phyloP scores from a whole-genome alignment of 2,329 filamentous ascomycete genomes.

The Aspergillus piperis region DNA sequence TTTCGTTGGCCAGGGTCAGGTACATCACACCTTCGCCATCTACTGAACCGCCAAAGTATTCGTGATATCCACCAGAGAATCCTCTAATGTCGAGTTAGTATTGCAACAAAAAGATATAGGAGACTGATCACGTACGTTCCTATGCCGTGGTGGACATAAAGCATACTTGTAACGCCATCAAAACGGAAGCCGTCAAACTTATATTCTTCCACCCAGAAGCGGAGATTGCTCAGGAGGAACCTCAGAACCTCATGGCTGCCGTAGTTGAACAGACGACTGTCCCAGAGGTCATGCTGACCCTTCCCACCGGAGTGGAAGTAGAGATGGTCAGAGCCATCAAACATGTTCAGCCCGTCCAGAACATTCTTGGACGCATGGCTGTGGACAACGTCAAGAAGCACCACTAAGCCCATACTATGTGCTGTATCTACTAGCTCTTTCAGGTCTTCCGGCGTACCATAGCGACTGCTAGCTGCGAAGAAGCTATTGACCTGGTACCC shows the following conservation, averaged over 20 bases:
- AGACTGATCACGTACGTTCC: slow-evolving; percentile 69
- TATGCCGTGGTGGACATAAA: slow-evolving; percentile 93
- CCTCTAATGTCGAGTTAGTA: slow-evolving; percentile 57
- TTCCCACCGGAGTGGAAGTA: slow-evolving; percentile 90
- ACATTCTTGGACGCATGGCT: slow-evolving; percentile 98
- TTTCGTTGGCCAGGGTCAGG: slow-evolving; percentile 93
- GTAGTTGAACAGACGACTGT: slow-evolving; percentile 96
- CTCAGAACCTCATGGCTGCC: slow-evolving; percentile 89
- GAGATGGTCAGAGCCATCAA: slow-evolving; percentile 90
- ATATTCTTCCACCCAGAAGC: slow-evolving; percentile 99
- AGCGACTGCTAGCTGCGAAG: slow-evolving; percentile 95
- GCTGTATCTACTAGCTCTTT: slow-evolving; percentile 97
- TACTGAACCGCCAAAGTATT: slow-evolving; percentile 88
- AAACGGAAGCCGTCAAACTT: slow-evolving; percentile 96
- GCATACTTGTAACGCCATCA: slow-evolving; percentile 97
- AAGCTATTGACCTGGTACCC: slow-evolving; percentile 99
- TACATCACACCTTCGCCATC: slow-evolving; percentile 95
- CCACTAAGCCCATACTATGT: slow-evolving; percentile 84
- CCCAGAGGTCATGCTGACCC: slow-evolving; percentile 90
- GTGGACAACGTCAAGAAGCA: slow-evolving; percentile 93
- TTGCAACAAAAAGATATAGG: not conserved
- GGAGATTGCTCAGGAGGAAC: slow-evolving; percentile 92
- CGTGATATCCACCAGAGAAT: slow-evolving; percentile 96
- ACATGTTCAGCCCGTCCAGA: slow-evolving; percentile 89
- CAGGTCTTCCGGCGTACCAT: slow-evolving; percentile 88